These are phyloP conservation scores for Aspergillus nanangensis DNA, from an alignment of 495 filamentous ascomycete species.

Conservation along the genomic window DNA sequence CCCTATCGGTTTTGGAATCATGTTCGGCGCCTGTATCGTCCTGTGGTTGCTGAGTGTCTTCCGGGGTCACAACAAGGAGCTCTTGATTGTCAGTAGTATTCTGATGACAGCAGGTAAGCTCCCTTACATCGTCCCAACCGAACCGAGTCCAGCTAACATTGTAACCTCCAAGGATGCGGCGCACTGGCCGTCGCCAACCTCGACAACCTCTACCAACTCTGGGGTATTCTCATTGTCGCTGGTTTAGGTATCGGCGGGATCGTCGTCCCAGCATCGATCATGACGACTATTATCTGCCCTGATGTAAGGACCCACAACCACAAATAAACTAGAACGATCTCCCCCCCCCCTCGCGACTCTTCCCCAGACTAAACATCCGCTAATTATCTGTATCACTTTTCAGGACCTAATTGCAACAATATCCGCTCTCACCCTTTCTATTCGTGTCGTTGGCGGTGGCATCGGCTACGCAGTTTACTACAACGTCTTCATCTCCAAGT, in stretches of 20 bases:
- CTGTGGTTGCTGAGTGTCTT: conserved; percentile 56
- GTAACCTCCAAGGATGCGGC: conserved; percentile 48
- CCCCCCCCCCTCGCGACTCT: not conserved
- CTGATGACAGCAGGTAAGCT: conserved; percentile 63
- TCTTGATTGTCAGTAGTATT: conserved; percentile 57
- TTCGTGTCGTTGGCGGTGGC: conserved; percentile 65
- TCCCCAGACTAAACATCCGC: no score
- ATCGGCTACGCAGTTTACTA: conserved; percentile 74
- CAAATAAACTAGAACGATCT: no score
- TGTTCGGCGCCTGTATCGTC: conserved; percentile 58
- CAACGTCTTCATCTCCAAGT: conserved; percentile 68
- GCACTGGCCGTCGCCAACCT: conserved; percentile 49
- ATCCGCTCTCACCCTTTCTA: conserved; percentile 66
- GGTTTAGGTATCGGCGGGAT: conserved; percentile 71
- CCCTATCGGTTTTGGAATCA: conserved; percentile 60
- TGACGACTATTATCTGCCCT: conserved; percentile 69
- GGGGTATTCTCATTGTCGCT: conserved; percentile 58
- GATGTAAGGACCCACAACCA: no score
- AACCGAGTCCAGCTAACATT: not conserved
- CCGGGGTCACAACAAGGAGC: conserved; percentile 57
- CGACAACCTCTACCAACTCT: conserved; percentile 59
- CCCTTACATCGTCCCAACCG: not conserved
- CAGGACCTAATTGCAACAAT: conserved; percentile 70
- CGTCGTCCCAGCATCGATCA: conserved; percentile 66
- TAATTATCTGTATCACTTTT: no score